A percentile compares a stretch with the other conserved stretches of the same genome.
Conservation (phyloP, 139 green algal genomes). For the Micractinium conductrix region DNA sequence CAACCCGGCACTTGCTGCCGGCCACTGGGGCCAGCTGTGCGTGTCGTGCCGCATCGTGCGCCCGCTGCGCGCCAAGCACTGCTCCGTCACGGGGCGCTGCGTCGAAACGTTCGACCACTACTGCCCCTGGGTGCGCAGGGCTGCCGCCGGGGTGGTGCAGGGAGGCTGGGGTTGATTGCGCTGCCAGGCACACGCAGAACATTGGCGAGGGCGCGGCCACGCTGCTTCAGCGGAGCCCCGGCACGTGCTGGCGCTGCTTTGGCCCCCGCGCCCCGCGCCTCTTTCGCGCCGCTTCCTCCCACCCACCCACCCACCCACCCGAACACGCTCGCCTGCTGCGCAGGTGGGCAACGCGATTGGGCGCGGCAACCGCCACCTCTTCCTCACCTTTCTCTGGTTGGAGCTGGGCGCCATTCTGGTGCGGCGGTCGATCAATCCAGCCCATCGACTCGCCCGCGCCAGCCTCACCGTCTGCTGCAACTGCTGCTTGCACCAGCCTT, state of each 20-base stretch:
- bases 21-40: conserved; percentile 91
- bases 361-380: conserved; percentile 85
- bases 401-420: conserved; percentile 81
- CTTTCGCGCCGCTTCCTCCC: background rate
- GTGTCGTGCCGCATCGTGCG: conserved; percentile 92
- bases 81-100: conserved; percentile 84
- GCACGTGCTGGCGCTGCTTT: too few relatives aligned
- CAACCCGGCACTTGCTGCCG: conserved; percentile 84
- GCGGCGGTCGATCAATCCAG: too few relatives aligned
- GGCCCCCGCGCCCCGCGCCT: too few relatives aligned
- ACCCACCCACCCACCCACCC: background rate
- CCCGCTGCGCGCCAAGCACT: conserved; percentile 94
- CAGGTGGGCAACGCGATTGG: conserved; percentile 93
- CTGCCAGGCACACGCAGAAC: background rate
- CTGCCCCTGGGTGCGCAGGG: conserved; percentile 89
- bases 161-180: background rate
- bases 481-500: too few relatives aligned
- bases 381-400: conserved; percentile 89
- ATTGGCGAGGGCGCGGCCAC: too few relatives aligned
- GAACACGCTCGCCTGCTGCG: conserved; percentile 43
- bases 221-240: background rate
- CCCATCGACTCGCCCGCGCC: too few relatives aligned
- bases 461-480: too few relatives aligned
- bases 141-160: background rate
- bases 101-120: conserved; percentile 97